Base-by-base conservation (phyloP, 2,329 filamentous ascomycete species). In the Cercospora zeina region DNA sequence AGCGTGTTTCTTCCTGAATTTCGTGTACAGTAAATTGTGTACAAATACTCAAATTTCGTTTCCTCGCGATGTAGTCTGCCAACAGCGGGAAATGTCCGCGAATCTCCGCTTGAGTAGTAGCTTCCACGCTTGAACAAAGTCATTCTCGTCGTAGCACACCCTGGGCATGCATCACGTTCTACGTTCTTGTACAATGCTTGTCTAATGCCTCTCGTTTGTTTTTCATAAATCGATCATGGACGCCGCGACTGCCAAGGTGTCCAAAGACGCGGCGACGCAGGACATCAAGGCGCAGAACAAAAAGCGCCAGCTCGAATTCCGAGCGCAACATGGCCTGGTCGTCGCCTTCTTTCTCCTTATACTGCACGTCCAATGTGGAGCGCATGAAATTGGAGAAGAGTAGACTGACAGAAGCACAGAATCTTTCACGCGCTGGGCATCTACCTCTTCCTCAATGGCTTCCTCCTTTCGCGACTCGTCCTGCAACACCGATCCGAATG, bases 401-500 rank as follows among this genome's bases (percentile, higher is more conserved):
- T 19, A 24, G 31, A 50, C 63, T 68, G 49, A 69, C 30, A 2
- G 33, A 11, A 13, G 45, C 45, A 36, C 69, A 88, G 86, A 66
- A 71, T 83, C 67, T 83, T 97, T 42, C 95, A 99, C 74, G 81
- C 85, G 50, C 80, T 89, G 36, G 93, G 92, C 63, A 88, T 97
- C 70, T 90, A 89, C 74, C 89, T 97, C 73, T 99, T 99, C 78
- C 96, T 91, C 27, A 92, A 89, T 74, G 95, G 95, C 37, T 99
- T 99, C 77, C 85, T 99, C 65, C 85, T 99, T 67, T 96, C 93
- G 60, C 86, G 95, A 62, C 83, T 95, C 34, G 86, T 95, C 49
- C 80, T 90, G 63, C 89, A 92, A 71, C 85, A 93, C 72, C 89
- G 88, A 75, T 88, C 88, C 69, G 88, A 89, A 74, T 89, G 92